Conservation (phyloP, 768 basidiomycete species). For the Pleurotus citrinopileatus region DNA sequence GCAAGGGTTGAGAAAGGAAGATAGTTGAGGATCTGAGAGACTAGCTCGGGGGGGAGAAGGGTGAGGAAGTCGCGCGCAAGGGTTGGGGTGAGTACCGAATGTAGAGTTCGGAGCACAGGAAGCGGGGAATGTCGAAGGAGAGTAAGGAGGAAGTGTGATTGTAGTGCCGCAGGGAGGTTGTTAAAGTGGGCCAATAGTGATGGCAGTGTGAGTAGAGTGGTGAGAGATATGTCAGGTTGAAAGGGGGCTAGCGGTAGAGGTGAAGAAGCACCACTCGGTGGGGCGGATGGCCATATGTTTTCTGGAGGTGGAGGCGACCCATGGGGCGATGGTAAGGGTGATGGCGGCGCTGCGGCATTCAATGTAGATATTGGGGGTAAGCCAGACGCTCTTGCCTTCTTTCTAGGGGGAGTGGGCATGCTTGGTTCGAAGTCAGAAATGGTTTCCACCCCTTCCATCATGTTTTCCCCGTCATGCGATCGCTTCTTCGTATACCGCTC, state of each 20-base stretch:
- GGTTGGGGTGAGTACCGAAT: conserved; percentile 85
- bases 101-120: conserved; percentile 85
- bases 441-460: conserved; percentile 45
- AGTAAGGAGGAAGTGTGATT: conserved; percentile 92
- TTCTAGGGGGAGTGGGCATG: conserved; percentile 63
- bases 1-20: conserved; percentile 82
- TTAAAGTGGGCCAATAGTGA: conserved; percentile 80
- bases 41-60: conserved; percentile 88
- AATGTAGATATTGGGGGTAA: conserved; percentile 61
- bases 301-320: conserved; percentile 81
- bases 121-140: conserved; percentile 90
- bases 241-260: conserved; percentile 68
- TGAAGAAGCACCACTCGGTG: conserved; percentile 75
- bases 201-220: conserved; percentile 85
- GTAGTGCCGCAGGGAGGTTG: conserved; percentile 73
- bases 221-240: conserved; percentile 78
- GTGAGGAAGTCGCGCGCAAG: conserved; percentile 94
- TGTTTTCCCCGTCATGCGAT: conserved; percentile 57
- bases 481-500: conserved; percentile 88
- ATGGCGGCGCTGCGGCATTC: conserved; percentile 76
- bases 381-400: conserved; percentile 68
- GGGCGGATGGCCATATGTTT: conserved; percentile 76
- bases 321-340: conserved; percentile 81
- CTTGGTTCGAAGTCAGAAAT: conserved; percentile 38
- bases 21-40: conserved; percentile 82